Evolutionary conservation across 306 rosid genomes (phyloP).

Genomic region (Cucumis sativus): Cucumber_9930_V3 NC_026660.2:17434501-17435000

Average conservation of each 20-base stretch:
- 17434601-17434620: slow-evolving; percentile 35
- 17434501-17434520: slow-evolving; percentile 45
- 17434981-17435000: slow-evolving; percentile 79
- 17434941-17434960: slow-evolving; percentile 44
- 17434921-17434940: slow-evolving; percentile 53
- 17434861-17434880: slow-evolving; percentile 12
- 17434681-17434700: slow-evolving; percentile 36
- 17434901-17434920: slow-evolving; percentile 47
- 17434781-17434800: slow-evolving; percentile 39
- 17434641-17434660: slow-evolving; percentile 63
- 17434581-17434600: slow-evolving; percentile 61
- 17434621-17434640: slow-evolving; percentile 72
- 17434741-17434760: slow-evolving; percentile 37
- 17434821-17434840: slow-evolving; percentile 66
- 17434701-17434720: slow-evolving; percentile 28
- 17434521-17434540: slow-evolving; percentile 28
- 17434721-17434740: slow-evolving; percentile 50
- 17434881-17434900: slow-evolving; percentile 33
- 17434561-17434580: slow-evolving; percentile 27
- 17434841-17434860: slow-evolving; percentile 52
- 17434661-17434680: slow-evolving; percentile 22
- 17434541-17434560: slow-evolving; percentile 34
- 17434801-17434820: slow-evolving; percentile 78
- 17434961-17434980: slow-evolving; percentile 55
- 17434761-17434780: slow-evolving; percentile 45